A percentile compares a stretch with the other conserved stretches of the same genome.
Evolutionary conservation across 768 basidiomycete genomes (phyloP).

Genomic region (Russula sp.): DNA sequence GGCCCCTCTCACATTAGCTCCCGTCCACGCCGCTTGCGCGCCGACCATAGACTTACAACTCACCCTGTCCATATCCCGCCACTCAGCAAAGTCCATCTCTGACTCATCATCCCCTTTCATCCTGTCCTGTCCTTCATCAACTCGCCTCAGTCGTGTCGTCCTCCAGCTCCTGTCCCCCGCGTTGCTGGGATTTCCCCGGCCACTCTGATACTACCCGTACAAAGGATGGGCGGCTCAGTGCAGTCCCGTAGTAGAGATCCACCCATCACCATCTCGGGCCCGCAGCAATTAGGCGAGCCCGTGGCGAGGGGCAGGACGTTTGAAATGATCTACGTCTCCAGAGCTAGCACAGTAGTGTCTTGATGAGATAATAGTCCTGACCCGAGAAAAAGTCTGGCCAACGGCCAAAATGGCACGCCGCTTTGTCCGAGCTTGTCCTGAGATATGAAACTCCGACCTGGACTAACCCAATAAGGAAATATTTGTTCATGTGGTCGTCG

Average conservation of each 20-base stretch:
- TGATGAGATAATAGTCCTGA: conserved; percentile 15
- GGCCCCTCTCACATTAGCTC: too few relatives aligned
- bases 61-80: too few relatives aligned
- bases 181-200: too few relatives aligned
- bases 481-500: conserved; percentile 8
- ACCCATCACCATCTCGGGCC: conserved; percentile 20
- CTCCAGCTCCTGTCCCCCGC: too few relatives aligned
- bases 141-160: too few relatives aligned
- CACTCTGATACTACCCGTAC: too few relatives aligned
- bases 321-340: conserved; percentile 20
- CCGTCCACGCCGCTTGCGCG: too few relatives aligned
- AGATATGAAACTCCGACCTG: conserved; percentile 18
- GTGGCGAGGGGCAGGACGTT: conserved; percentile 14
- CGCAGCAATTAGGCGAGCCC: conserved; percentile 24
- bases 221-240: too few relatives aligned
- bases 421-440: conserved; percentile 7
- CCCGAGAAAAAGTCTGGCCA: conserved; percentile 11
- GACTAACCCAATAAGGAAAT: conserved; percentile 19
- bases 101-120: too few relatives aligned
- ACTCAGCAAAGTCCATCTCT: too few relatives aligned
- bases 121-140: too few relatives aligned
- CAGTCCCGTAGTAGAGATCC: conserved; percentile 25
- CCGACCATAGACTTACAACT: too few relatives aligned
- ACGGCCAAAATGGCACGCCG: conserved; percentile 7
- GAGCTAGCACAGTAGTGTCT: conserved; percentile 6